Evolutionary conservation across 768 basidiomycete species (phyloP).

Genomic region (Auricularia sp.): DNA sequence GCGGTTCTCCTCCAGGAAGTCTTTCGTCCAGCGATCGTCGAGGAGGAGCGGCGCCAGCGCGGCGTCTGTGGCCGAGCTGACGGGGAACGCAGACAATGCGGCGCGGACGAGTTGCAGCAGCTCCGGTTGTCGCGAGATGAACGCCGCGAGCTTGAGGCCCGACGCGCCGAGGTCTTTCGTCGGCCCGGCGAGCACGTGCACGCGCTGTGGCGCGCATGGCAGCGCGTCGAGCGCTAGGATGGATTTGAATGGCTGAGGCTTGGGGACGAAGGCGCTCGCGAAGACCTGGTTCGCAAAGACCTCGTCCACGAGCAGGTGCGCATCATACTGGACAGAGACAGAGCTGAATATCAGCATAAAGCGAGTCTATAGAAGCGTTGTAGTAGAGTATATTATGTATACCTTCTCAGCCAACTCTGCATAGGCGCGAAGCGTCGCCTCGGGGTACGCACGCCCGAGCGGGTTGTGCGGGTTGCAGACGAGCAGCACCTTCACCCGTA

Average conservation of each 20-base stretch:
- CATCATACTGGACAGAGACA: background rate
- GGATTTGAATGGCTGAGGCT: background rate
- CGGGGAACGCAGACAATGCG: background rate
- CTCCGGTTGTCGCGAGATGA: background rate
- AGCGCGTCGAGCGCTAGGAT: background rate
- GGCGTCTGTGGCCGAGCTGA: background rate
- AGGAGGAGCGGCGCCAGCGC: background rate
- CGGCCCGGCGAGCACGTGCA: background rate
- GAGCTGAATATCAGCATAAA: too few species aligned
- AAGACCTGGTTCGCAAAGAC: slow-evolving; percentile 5
- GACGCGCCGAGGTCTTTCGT: background rate
- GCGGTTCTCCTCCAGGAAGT: background rate
- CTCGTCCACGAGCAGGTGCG: slow-evolving; percentile 3
- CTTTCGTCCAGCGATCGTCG: background rate
- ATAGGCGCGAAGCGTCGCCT: background rate
- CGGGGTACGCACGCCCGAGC: background rate
- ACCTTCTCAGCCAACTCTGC: background rate
- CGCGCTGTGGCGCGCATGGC: background rate
- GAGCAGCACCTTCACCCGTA: background rate
- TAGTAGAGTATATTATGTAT: background rate
- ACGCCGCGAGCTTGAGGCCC: background rate
- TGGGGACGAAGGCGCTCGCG: background rate
- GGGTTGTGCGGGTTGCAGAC: slow-evolving; percentile 8
- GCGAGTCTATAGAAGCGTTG: too few species aligned
- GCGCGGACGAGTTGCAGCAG: background rate